Conservation (phyloP, 768 basidiomycete genomes). For the Hydnomerulius pinastri region DNA sequence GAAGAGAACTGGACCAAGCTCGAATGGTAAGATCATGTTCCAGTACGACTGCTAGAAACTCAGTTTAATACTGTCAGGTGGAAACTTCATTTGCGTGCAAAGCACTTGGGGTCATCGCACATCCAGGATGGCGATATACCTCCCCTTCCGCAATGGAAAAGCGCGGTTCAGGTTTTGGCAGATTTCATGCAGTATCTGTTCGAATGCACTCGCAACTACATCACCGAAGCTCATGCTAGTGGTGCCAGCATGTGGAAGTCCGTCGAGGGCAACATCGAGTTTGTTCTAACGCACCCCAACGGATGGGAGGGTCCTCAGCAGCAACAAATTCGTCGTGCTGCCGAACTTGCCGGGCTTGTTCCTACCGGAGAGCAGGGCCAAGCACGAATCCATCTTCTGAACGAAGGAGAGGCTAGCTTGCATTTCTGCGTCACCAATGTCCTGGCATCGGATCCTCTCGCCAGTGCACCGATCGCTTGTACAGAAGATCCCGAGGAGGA, state of each 20-base stretch:
- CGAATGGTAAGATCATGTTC: conserved; percentile 39
- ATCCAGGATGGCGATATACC: conserved; percentile 22
- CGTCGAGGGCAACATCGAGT: conserved; percentile 19
- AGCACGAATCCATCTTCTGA: conserved; percentile 25
- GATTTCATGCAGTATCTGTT: conserved; percentile 33
- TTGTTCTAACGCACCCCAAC: conserved; percentile 31
- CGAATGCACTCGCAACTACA: conserved; percentile 21
- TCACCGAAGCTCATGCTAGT: conserved; percentile 29
- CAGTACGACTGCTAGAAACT: neutral
- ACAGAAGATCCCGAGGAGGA: conserved; percentile 1
- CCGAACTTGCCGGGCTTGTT: conserved; percentile 23
- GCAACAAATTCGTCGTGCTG: conserved; percentile 29
- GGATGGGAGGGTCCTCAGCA: conserved; percentile 35
- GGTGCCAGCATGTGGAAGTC: conserved; percentile 26
- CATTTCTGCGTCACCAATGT: conserved; percentile 45
- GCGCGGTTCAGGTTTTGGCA: conserved; percentile 19
- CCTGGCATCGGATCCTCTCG: conserved; percentile 33
- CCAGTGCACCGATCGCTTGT: neutral
- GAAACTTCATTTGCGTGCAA: conserved; percentile 38
- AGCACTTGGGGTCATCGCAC: conserved; percentile 22
- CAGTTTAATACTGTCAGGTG: conserved; percentile 23
- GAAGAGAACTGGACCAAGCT: conserved; percentile 39
- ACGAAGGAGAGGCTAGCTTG: conserved; percentile 29
- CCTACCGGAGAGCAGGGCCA: conserved; percentile 10
- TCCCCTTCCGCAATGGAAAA: conserved; percentile 23